Evolutionary conservation across 2,329 filamentous ascomycete genomes (phyloP), one percentile per base, ranked within the genome.

Genomic region (Calonectria pseudoreteaudii): DNA sequence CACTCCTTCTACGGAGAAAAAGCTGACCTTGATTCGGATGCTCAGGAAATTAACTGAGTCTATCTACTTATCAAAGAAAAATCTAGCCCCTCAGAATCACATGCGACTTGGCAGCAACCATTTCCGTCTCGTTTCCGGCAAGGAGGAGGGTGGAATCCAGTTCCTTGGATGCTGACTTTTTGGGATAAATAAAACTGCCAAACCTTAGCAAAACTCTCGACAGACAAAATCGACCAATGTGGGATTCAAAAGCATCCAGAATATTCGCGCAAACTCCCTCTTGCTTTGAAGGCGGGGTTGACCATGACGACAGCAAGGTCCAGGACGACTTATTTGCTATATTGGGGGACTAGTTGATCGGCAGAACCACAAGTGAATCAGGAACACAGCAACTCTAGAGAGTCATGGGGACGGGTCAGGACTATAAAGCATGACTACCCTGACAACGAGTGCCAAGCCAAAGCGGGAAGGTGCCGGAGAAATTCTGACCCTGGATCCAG

Each of bases 381-480:
- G n/a, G 56, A 62, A 62, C 56, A 36, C 34, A 36, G 34, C 34
- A 41, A 60, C 11, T 38, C 7, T 62, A 36, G 41, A 23, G 16
- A 20, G 56, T 41, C 56, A 60, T 36, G 56, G 34, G n/a, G 34
- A 41, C 28, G 34, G 34, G n/a, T 16, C 23, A 41, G 56, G 41
- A 62, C 56, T 62, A 38, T 62, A 41, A 41, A 38, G 36, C 23
- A 41, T 28, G 56, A 38, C n/a, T 58, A 20, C 23, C 18, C 41
- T 41, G 36, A 41, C 36, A 62, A 62, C 26, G 11, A 62, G n/a
- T 38, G 56, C 56, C 56, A 62, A 62, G 56, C 56, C 36, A 28
- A 41, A 62, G 56, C 20, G 56, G 56, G 56, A 62, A 62, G 56
- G 56, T 62, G 36, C 34, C 56, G 56, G 56, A 62, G 56, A 62